A percentile compares a stretch with the other conserved stretches of the same genome.
These are phyloP conservation scores for Arthrobotrys pseudoclavata DNA, from an alignment of 2,329 filamentous ascomycete species.

Conservation along the genomic window DNA sequence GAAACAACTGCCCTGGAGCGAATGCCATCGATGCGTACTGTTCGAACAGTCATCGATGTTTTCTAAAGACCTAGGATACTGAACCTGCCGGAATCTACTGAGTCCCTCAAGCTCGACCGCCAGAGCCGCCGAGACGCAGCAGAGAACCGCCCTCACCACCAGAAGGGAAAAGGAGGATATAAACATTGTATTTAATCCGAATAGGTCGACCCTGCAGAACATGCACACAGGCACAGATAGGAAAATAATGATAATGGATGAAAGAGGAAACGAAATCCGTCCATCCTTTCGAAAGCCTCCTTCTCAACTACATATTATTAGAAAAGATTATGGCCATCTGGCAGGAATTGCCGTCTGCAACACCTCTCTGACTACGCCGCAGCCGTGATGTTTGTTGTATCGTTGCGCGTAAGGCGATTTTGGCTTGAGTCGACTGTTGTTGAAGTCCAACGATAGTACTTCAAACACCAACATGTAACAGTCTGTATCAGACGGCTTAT, in stretches of 20 bases:
- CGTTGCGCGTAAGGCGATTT: not conserved
- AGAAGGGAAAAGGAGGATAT: not conserved
- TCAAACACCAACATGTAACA: conserved; percentile 16
- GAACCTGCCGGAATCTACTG: not conserved
- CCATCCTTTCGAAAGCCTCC: not conserved
- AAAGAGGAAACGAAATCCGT: conserved; percentile 6
- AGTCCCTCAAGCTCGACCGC: not conserved
- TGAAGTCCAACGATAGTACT: not conserved
- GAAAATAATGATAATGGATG: not conserved
- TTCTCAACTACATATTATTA: not conserved
- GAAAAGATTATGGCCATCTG: conserved; percentile 9
- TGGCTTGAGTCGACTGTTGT: not conserved
- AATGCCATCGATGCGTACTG: conserved; percentile 51
- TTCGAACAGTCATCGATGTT: conserved; percentile 41
- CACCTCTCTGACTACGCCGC: not conserved
- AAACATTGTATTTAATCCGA: not conserved
- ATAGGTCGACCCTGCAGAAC: no score
- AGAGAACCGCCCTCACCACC: not conserved
- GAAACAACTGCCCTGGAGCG: conserved; percentile 38
- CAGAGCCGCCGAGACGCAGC: not conserved
- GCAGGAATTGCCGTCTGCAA: not conserved
- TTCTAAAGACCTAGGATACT: not conserved
- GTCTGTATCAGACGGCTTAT: not conserved
- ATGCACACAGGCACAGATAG: not conserved
- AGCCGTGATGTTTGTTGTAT: not conserved